phyloP scores from a whole-genome alignment of 192 early-diverging fungal species.

The Backusella tarrabulga region DNA sequence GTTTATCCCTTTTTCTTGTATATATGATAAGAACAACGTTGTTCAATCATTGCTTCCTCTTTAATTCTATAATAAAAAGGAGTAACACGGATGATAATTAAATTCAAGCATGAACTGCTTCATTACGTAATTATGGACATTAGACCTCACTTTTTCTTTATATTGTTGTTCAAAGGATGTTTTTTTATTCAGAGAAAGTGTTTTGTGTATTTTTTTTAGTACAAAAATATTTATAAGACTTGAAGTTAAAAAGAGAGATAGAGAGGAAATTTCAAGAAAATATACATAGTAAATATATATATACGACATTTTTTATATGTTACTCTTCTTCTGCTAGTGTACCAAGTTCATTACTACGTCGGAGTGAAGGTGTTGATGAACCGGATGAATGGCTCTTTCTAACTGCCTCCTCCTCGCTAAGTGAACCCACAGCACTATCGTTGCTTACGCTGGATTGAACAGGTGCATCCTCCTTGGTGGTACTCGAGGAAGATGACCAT shows the following conservation, averaged over 20 bases:
- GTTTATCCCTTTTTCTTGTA: background rate
- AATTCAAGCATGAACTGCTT: background rate
- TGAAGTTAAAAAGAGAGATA: background rate
- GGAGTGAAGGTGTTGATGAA: slow-evolving; percentile 26
- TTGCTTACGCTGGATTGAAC: background rate
- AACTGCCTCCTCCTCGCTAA: slow-evolving; percentile 1
- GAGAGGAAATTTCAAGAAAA: background rate
- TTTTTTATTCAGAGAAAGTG: too few relatives aligned
- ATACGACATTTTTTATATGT: background rate
- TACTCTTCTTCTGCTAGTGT: slow-evolving; percentile 29
- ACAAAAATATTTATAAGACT: background rate
- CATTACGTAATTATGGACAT: background rate
- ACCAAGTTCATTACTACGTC: slow-evolving; percentile 28
- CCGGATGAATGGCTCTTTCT: slow-evolving; percentile 13
- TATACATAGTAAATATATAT: background rate
- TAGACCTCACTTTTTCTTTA: background rate
- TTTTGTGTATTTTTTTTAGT: too few relatives aligned
- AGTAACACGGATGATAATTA: background rate
- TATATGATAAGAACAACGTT: background rate
- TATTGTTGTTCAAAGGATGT: too few relatives aligned
- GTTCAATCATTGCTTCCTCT: background rate
- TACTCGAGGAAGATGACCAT: slow-evolving; percentile 18
- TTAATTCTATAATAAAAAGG: background rate
- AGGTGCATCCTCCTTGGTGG: background rate
- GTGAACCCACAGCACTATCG: slow-evolving; percentile 7